Evolutionary conservation across 1,284 basidiomycete genomes (phyloP).

Genomic region (Grifola frondosa): DNA sequence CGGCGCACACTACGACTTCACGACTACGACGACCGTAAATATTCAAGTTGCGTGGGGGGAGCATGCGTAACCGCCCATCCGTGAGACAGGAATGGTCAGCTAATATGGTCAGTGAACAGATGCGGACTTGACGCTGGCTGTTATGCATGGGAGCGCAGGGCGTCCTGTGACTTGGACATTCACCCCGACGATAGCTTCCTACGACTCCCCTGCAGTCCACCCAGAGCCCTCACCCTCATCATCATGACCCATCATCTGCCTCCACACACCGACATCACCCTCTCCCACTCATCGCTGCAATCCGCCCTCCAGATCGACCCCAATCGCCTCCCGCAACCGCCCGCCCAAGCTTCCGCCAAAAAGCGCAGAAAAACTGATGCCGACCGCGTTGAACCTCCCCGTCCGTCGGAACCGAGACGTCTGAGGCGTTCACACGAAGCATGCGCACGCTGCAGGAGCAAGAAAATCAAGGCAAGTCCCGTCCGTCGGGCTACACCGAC

Average conservation of each 20-base stretch:
- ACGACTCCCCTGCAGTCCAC: slow-evolving; percentile 22
- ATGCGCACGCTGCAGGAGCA: slow-evolving; percentile 80
- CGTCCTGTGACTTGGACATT: no score
- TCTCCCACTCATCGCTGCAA: slow-evolving; percentile 45
- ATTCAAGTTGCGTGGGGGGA: no score
- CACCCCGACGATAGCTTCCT: no score
- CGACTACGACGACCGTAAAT: no score
- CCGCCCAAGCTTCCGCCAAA: slow-evolving; percentile 32
- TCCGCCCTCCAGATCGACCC: slow-evolving; percentile 63
- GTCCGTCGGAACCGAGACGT: slow-evolving; percentile 63
- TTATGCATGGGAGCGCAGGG: no score
- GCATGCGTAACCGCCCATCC: no score
- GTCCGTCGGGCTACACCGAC: slow-evolving; percentile 74
- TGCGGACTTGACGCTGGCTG: no score
- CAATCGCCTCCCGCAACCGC: slow-evolving; percentile 44
- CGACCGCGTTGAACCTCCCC: slow-evolving; percentile 45
- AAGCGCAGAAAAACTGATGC: slow-evolving; percentile 55
- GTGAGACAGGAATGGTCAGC: no score
- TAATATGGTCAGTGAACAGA: no score
- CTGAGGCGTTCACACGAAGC: slow-evolving; percentile 80
- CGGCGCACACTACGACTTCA: no score
- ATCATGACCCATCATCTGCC: slow-evolving; percentile 46
- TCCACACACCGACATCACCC: slow-evolving; percentile 41
- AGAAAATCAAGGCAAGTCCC: slow-evolving; percentile 85
- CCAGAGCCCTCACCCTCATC: slow-evolving; percentile 18